Percentiles rank a stretch among this genome's conserved stretches.
phyloP scores from a whole-genome alignment of 2,329 filamentous ascomycete genomes.

The Epichloe elymi region DNA sequence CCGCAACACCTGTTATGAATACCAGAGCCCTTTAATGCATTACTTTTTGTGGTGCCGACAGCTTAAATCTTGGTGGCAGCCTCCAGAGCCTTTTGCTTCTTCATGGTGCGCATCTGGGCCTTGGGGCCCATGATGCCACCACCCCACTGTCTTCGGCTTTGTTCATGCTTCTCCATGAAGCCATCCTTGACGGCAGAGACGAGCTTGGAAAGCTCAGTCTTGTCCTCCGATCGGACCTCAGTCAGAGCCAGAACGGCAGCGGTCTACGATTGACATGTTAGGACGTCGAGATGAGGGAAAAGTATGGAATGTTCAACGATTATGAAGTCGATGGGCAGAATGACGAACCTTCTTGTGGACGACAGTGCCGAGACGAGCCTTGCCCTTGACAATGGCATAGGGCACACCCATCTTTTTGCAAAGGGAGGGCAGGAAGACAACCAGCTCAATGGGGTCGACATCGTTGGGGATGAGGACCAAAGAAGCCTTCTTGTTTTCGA shows the following conservation, averaged over 20 bases:
- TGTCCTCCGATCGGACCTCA: conserved; percentile 96
- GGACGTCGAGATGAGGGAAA: neutral
- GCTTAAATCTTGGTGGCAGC: conserved; percentile 91
- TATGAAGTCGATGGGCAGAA: neutral
- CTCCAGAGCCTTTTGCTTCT: conserved; percentile 92
- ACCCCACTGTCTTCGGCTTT: conserved; percentile 87
- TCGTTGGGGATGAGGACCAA: conserved; percentile 98
- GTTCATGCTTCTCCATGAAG: conserved; percentile 92
- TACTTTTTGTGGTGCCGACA: conserved; percentile 22
- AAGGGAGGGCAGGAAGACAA: conserved; percentile 96
- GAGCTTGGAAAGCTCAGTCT: conserved; percentile 95
- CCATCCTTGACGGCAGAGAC: conserved; percentile 94
- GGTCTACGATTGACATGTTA: conserved; percentile 43
- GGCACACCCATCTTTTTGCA: conserved; percentile 99
- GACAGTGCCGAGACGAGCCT: conserved; percentile 95
- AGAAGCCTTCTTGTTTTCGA: conserved; percentile 99
- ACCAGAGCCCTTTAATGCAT: conserved; percentile 25
- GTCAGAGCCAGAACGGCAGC: conserved; percentile 91
- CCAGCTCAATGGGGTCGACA: conserved; percentile 98
- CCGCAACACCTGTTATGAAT: conserved; percentile 24
- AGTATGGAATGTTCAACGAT: neutral
- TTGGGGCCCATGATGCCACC: conserved; percentile 99
- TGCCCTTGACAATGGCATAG: conserved; percentile 99
- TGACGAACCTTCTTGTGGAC: conserved; percentile 90
- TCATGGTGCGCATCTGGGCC: conserved; percentile 63